Base-by-base conservation (phyloP, 768 basidiomycete species). In the Termitomyces sp. region DNA sequence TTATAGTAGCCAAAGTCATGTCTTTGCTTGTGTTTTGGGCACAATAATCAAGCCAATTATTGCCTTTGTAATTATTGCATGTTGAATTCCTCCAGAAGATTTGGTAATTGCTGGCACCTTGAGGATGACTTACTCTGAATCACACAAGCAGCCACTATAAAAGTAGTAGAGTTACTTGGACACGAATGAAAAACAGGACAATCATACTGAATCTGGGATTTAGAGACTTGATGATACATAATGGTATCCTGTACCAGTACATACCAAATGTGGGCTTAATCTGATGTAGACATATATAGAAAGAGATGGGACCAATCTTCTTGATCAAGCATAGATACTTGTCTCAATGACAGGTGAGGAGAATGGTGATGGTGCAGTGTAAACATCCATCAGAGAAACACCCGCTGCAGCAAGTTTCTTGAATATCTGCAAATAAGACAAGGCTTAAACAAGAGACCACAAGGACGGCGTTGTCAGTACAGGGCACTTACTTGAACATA, bases 401-500 rank as follows among this genome's bases (percentile, higher is more conserved):
- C 73, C 70, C 32, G 70, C 65, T 38, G 69, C 69, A 52, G 81
- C 79, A 30, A 84, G 75, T 66, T 81, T 82, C 72, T 80, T 78
- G 68, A 78, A 78, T 22, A 78, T 77, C 77, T 78, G 59, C 28
- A 38, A 45, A 26, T 36, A 30, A n/a, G 48, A 43, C 26, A 20
- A 24, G 20, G 12, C 3, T 24, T 48, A n/a, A 57, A n/a, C 5
- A n/a, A 22, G 45, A 22, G 52, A 47, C 36, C 50, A 53, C 52
- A 14, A 47, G 10, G 28, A 50, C 14, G 52, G 26, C 33, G 46
- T 55, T 6, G 50, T 32, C 35, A 18, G 46, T 26, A 48, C 40
- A 18, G 49, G 36, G 5, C 18, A 64, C 77, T 64, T 58, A 86
- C 88, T 77, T 86, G 83, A 33, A 85, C 73, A 65, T 83, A 91